A percentile compares a stretch with the other conserved stretches of the same genome.
Evolutionary conservation across 495 filamentous ascomycete species (phyloP).

Genomic region (Penicillium salamii): DNA sequence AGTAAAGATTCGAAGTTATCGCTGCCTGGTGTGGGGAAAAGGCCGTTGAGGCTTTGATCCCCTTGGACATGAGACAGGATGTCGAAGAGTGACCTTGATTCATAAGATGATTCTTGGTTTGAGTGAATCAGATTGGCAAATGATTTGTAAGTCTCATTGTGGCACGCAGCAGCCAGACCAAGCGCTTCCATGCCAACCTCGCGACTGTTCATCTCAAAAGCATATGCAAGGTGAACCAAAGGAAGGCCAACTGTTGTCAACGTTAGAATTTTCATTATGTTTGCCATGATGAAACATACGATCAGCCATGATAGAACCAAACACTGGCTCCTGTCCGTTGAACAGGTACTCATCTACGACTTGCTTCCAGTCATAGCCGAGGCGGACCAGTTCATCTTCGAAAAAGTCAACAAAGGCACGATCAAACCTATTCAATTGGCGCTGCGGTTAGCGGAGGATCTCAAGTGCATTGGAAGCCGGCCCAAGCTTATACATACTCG

Average conservation of each 20-base stretch:
- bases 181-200: conserved; percentile 85
- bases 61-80: conserved; percentile 57
- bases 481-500: conserved; percentile 37
- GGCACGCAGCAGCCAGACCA: conserved; percentile 63
- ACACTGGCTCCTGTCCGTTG: conserved; percentile 68
- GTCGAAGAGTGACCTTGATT: conserved; percentile 57
- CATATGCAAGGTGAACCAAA: conserved; percentile 85
- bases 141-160: conserved; percentile 76
- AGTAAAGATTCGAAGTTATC: conserved; percentile 68
- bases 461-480: background rate
- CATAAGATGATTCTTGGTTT: conserved; percentile 44
- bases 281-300: conserved; percentile 50
- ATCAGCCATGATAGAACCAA: conserved; percentile 73
- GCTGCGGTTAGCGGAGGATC: background rate
- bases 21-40: conserved; percentile 57
- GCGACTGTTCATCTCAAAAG: conserved; percentile 74
- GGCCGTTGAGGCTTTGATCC: conserved; percentile 50
- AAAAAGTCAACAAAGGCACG: conserved; percentile 90
- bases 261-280: background rate
- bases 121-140: conserved; percentile 68
- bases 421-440: conserved; percentile 59
- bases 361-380: conserved; percentile 79
- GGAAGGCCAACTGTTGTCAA: conserved; percentile 69
- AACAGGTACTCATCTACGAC: conserved; percentile 76
- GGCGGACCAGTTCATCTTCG: conserved; percentile 75